Percentiles rank a stretch among this genome's conserved stretches.
Conservation (phyloP, 1,139 yeast species). For the Torulaspora pretoriensis region DNA sequence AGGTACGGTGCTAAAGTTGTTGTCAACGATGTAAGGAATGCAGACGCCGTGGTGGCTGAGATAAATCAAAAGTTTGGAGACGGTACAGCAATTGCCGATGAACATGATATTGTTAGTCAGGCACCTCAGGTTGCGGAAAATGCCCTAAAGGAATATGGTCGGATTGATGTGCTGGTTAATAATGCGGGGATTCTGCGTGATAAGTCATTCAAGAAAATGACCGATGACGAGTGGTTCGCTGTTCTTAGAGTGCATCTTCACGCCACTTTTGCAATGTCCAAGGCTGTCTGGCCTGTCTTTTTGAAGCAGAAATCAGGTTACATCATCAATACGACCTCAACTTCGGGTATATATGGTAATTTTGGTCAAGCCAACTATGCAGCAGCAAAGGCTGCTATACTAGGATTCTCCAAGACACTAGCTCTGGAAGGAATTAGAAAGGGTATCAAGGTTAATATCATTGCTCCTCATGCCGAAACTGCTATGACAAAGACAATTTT, state of each 20-base stretch:
- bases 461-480: conserved; percentile 98
- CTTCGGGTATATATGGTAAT: conserved; percentile 95
- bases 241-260: conserved; percentile 78
- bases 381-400: conserved; percentile 85
- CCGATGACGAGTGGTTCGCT: conserved; percentile 77
- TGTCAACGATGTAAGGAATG: conserved; percentile 83
- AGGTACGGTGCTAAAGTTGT: conserved; percentile 94
- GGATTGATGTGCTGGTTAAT: conserved; percentile 80
- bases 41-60: conserved; percentile 71
- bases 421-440: conserved; percentile 86
- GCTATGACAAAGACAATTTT: conserved; percentile 92
- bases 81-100: conserved; percentile 78
- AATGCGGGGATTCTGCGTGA: conserved; percentile 95
- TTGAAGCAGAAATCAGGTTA: conserved; percentile 73
- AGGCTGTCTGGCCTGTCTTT: conserved; percentile 92
- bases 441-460: conserved; percentile 72
- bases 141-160: conserved; percentile 73
- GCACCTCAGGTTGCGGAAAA: conserved; percentile 74
- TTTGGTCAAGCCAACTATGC: conserved; percentile 97
- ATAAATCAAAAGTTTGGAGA: conserved; percentile 59
- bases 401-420: conserved; percentile 78
- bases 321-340: conserved; percentile 84
- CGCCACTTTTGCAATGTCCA: conserved; percentile 78
- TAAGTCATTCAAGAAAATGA: conserved; percentile 79
- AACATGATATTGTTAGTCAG: conserved; percentile 75